Evolutionary conservation across 768 basidiomycete species (phyloP).

Genomic region (Kwoniella dendrophila): DNA sequence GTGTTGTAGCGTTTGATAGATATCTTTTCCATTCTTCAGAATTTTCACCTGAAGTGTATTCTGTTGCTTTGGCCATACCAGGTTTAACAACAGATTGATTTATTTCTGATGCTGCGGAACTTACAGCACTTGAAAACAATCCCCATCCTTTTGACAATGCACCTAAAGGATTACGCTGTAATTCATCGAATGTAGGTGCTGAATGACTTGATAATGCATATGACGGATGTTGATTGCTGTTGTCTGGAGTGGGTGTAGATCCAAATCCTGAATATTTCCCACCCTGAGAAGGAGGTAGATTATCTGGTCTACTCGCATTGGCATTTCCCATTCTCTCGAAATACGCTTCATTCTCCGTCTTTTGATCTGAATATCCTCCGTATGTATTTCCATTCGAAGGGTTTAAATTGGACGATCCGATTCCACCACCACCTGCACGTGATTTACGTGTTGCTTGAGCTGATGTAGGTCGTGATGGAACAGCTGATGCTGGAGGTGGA

Average conservation of each 20-base stretch:
- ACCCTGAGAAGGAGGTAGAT: conserved; percentile 86
- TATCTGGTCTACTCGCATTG: conserved; percentile 75
- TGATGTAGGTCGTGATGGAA: conserved; percentile 68
- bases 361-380: conserved; percentile 59
- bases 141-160: conserved; percentile 95
- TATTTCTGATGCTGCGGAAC: conserved; percentile 69
- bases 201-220: conserved; percentile 74
- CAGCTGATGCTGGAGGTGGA: conserved; percentile 63
- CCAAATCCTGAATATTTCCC: conserved; percentile 94
- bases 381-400: too few species aligned
- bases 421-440: conserved; percentile 64
- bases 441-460: conserved; percentile 86
- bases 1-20: conserved; percentile 17
- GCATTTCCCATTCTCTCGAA: conserved; percentile 78
- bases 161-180: conserved; percentile 81
- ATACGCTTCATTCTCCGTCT: conserved; percentile 77
- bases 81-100: conserved; percentile 89
- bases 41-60: conserved; percentile 17
- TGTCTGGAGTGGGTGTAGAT: conserved; percentile 69
- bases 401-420: conserved; percentile 59
- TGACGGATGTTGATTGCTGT: conserved; percentile 63
- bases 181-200: conserved; percentile 74
- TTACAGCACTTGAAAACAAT: conserved; percentile 80
- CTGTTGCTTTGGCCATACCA: conserved; percentile 69
- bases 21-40: conserved; percentile 40